These are phyloP conservation scores for Talaromyces sp. DNA, from an alignment of 2,329 filamentous ascomycete genomes.

Conservation along the genomic window DNA sequence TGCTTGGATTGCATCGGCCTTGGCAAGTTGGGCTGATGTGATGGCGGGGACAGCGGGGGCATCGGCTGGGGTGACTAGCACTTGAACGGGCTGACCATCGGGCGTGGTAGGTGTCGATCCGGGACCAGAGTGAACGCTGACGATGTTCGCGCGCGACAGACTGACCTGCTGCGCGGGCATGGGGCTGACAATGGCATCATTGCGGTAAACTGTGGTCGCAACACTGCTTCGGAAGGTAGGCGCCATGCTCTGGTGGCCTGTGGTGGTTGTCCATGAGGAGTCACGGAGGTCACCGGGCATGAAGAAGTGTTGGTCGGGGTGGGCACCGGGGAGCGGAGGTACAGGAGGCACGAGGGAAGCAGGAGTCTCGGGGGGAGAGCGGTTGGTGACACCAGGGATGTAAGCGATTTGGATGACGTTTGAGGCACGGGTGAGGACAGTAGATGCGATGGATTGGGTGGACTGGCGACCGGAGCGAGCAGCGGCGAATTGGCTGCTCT, in stretches of 20 bases:
- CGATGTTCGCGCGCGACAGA: constrained; percentile 85
- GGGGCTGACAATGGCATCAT: constrained; percentile 80
- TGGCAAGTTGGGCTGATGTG: constrained; percentile 53
- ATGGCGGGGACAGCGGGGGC: constrained; percentile 75
- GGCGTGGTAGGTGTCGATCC: background rate
- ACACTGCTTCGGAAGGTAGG: constrained; percentile 65
- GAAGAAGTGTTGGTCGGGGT: constrained; percentile 86
- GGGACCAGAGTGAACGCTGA: constrained; percentile 71
- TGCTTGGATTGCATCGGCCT: constrained; percentile 36
- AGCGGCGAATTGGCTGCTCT: constrained; percentile 55
- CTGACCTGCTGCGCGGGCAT: constrained; percentile 83
- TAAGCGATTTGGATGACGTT: constrained; percentile 99
- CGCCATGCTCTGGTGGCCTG: constrained; percentile 53
- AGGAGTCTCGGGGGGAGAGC: constrained; percentile 81
- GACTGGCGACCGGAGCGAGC: constrained; percentile 5
- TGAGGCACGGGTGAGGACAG: constrained; percentile 90
- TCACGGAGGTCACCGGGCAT: constrained; percentile 87
- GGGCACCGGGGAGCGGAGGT: constrained; percentile 76
- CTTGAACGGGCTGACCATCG: constrained; percentile 53
- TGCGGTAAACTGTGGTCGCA: constrained; percentile 91
- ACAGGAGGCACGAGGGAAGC: constrained; percentile 85
- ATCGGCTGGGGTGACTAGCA: constrained; percentile 34
- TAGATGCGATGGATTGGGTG: constrained; percentile 82
- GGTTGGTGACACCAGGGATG: constrained; percentile 94
- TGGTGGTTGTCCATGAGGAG: constrained; percentile 81